phyloP scores from a whole-genome alignment of 495 filamentous ascomycete species.

The Apiosordaria backusii region DNA sequence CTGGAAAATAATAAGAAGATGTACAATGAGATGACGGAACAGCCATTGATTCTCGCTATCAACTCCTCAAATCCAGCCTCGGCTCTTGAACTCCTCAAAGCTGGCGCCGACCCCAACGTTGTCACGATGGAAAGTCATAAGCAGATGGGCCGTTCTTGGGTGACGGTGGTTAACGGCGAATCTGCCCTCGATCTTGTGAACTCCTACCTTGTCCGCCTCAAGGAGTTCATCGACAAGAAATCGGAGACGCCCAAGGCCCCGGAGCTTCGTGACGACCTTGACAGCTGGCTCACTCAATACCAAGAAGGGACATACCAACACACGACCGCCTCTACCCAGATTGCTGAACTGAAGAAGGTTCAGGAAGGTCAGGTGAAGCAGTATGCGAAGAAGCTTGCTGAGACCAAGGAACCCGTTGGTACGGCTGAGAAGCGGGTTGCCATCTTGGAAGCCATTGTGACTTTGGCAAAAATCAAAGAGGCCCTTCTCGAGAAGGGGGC shows the following conservation, averaged over 20 bases:
- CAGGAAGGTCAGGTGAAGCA: constrained; percentile 24
- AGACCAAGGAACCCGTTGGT: constrained; percentile 31
- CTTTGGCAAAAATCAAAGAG: constrained; percentile 52
- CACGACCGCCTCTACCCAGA: constrained; percentile 42
- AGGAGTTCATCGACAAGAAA: constrained; percentile 38
- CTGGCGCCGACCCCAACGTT: constrained; percentile 57
- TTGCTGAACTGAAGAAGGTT: constrained; percentile 15
- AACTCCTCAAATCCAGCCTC: constrained; percentile 45
- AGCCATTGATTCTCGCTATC: constrained; percentile 61
- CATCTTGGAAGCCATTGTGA: constrained; percentile 43
- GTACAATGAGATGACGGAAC: constrained; percentile 41
- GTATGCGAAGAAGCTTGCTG: constrained; percentile 33
- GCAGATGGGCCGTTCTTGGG: constrained; percentile 25
- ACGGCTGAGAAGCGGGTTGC: constrained; percentile 49
- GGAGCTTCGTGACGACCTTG: constrained; percentile 21
- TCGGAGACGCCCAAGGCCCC: neutral
- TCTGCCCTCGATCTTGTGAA: constrained; percentile 56
- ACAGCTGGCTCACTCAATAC: constrained; percentile 46
- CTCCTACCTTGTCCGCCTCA: constrained; percentile 45
- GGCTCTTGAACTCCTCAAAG: constrained; percentile 54
- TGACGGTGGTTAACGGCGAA: constrained; percentile 29
- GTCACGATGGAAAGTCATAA: constrained; percentile 37
- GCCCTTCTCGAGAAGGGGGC: constrained; percentile 53
- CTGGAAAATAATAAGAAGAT: constrained; percentile 41
- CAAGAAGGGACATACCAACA: constrained; percentile 51